These are phyloP conservation scores for Papiliotrema laurentii DNA, from an alignment of 1,284 basidiomycete species.

Conservation along the genomic window DNA sequence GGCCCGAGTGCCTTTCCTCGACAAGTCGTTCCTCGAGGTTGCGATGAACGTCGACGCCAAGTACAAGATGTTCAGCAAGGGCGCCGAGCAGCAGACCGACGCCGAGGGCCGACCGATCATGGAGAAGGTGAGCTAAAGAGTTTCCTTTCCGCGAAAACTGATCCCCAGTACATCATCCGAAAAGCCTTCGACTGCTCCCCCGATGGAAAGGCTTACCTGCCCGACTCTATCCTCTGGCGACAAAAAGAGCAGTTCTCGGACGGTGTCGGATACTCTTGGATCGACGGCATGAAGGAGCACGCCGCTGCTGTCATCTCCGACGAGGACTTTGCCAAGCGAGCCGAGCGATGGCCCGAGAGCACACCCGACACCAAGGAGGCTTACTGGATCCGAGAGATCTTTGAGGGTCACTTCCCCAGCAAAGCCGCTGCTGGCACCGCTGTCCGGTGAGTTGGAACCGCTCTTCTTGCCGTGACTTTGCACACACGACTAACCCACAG, in stretches of 20 bases:
- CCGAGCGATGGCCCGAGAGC: conserved; percentile 71
- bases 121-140: conserved; percentile 67
- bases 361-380: conserved; percentile 97
- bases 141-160: neutral
- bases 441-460: conserved; percentile 62
- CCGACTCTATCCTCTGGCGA: conserved; percentile 91
- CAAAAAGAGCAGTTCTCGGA: conserved; percentile 99
- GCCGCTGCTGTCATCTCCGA: conserved; percentile 73
- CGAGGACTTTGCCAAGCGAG: conserved; percentile 69
- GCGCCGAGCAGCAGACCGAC: conserved; percentile 68
- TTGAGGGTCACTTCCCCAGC: conserved; percentile 82
- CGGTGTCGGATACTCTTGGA: conserved; percentile 99
- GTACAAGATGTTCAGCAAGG: conserved; percentile 89
- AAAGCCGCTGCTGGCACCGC: conserved; percentile 87
- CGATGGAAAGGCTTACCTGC: conserved; percentile 83
- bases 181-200: conserved; percentile 93
- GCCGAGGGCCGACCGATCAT: conserved; percentile 80
- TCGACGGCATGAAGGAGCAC: conserved; percentile 94
- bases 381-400: conserved; percentile 90
- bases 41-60: conserved; percentile 86
- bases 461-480: neutral
- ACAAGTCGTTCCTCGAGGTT: conserved; percentile 92
- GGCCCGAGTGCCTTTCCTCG: conserved; percentile 97
- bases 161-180: conserved; percentile 78
- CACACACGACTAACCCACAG: conserved; percentile 47